A percentile compares a stretch with the other conserved stretches of the same genome.
phyloP scores from a whole-genome alignment of 306 rosid genomes.

The Glycine latifolia region DNA sequence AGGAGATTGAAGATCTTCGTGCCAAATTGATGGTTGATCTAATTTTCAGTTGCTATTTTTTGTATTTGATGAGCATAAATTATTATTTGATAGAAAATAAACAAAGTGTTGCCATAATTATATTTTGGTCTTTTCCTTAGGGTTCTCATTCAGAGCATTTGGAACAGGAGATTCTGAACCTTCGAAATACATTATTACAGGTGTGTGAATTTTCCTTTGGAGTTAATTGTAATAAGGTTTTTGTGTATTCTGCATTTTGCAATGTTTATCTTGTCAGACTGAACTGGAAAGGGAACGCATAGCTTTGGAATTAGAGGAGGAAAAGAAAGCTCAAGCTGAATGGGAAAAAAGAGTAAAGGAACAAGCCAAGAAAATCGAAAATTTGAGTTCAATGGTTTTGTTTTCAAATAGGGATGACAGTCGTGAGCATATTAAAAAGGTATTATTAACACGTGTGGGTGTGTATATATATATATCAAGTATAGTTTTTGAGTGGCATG shows the following conservation, averaged over 20 bases:
- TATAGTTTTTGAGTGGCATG: not conserved
- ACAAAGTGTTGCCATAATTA: constrained; percentile 25
- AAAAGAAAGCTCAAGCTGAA: constrained; percentile 90
- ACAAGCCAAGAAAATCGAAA: constrained; percentile 93
- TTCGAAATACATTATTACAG: constrained; percentile 90
- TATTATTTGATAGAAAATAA: constrained; percentile 23
- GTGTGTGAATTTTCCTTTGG: constrained; percentile 51
- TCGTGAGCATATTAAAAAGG: constrained; percentile 65
- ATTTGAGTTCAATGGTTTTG: constrained; percentile 91
- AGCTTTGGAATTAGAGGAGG: constrained; percentile 96
- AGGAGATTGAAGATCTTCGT: constrained; percentile 93
- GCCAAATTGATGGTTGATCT: constrained; percentile 83
- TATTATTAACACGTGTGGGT: constrained; percentile 42
- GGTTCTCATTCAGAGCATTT: constrained; percentile 95
- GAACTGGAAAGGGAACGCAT: constrained; percentile 96
- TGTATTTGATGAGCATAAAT: not conserved
- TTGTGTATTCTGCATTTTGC: constrained; percentile 43
- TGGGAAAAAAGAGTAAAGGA: constrained; percentile 85
- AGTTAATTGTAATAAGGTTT: constrained; percentile 35
- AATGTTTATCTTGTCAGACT: constrained; percentile 57
- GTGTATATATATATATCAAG: no score
- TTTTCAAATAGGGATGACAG: constrained; percentile 85
- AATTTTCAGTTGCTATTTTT: constrained; percentile 30
- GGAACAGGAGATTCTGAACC: constrained; percentile 80
- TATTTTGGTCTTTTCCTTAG: constrained; percentile 51